phyloP scores from a whole-genome alignment of 2,329 filamentous ascomycete species.

The Xylariales sp. region DNA sequence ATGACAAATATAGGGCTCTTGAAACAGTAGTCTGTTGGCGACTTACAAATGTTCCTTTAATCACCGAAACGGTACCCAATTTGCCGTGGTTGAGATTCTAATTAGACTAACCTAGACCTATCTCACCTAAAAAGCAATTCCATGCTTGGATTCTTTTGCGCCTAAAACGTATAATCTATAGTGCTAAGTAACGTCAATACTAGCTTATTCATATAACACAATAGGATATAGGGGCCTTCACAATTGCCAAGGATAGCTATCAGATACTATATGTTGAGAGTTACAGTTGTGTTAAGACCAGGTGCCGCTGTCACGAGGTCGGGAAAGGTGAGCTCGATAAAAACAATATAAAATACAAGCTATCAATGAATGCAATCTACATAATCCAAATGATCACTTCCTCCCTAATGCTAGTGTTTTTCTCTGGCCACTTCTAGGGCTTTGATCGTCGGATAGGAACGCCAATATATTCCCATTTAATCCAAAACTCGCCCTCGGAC shows the following conservation, averaged over 20 bases:
- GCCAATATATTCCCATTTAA: conserved; percentile 47
- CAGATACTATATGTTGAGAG: background rate
- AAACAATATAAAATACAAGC: conserved; percentile 29
- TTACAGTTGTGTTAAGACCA: background rate
- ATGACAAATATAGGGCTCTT: conserved; percentile 23
- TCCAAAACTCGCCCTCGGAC: conserved; percentile 80
- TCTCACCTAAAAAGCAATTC: too few species aligned
- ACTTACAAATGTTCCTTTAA: background rate
- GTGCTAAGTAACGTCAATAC: background rate
- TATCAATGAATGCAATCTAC: conserved; percentile 32
- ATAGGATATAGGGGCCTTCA: background rate
- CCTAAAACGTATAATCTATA: background rate
- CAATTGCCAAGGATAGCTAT: background rate
- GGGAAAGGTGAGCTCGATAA: background rate
- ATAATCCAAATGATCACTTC: conserved; percentile 17
- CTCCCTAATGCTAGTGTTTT: background rate
- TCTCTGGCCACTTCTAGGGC: conserved; percentile 2
- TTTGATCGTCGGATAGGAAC: background rate
- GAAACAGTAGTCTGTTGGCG: conserved; percentile 9
- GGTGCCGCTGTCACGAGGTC: conserved; percentile 4
- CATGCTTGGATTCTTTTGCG: too few species aligned
- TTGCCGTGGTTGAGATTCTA: background rate
- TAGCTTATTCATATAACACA: background rate
- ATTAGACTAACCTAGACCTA: too few species aligned
- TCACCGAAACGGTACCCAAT: background rate